Base-by-base conservation (phyloP, 306 rosid genomes). In the Acacia melanoxylon region DNA sequence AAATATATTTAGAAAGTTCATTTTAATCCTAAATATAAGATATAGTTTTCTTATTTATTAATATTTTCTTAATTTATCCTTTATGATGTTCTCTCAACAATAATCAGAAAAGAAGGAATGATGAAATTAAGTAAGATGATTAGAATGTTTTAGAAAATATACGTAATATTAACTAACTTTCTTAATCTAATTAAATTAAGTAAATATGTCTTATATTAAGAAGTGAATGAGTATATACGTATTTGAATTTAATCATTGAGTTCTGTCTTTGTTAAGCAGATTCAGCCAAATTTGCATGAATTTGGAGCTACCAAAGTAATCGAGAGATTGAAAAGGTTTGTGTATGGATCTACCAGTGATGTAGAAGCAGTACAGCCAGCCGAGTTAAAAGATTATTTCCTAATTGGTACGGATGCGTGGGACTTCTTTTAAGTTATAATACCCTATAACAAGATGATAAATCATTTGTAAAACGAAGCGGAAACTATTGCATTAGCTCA, bases 291-390 rank as follows among this genome's bases (percentile, higher is more conserved):
- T 35, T 62, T 48, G 52, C 20, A 31, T 33, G 81, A 85, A 54
- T 89, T 91, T 31, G 97, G 88, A 63, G 89, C 62, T 1, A 74
- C 89, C 40, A 90, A 80, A 82, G 83, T 90, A 45, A 87, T 81
- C 1, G 93, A 92, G 76, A 87, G 84, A 61, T 80, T 92, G 79
- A 85, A 84, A 56, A 83, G 62, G 41, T 79, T 88, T 66, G 89
- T 91, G 49, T 82, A 87, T 49, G 92, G 90, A 78, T 92, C 91
- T 1, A 6, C 29, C 24, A 75, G 93, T 31, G 91, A 88, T 24
- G 82, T 51, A 81, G 89, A 89, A 70, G 25, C 27, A 29, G 78
- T 58, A 63, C 80, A 84, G 10, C 5, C 65, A 22, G 62, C 27
- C n/a, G 85, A 33, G 13, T 74, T 77, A 72, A 86, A 89, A 90